Percentiles rank a stretch among this genome's conserved stretches.
Evolutionary conservation across 192 early-diverging fungal species (phyloP).

Genomic region (Dissophora ornata): DNA sequence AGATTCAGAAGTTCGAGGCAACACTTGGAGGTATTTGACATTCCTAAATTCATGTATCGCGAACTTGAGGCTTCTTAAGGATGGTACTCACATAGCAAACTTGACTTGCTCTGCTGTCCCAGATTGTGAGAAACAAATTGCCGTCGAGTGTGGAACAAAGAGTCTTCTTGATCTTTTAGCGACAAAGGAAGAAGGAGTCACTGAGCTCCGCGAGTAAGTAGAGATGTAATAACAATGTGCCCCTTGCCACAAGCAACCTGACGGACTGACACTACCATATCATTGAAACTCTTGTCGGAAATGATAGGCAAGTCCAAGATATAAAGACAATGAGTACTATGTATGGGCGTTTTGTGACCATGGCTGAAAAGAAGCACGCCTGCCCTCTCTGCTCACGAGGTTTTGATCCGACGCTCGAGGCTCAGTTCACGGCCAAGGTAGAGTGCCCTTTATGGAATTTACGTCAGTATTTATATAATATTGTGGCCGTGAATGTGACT

Average conservation of each 20-base stretch:
- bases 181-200: slow-evolving; percentile 45
- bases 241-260: too few species aligned
- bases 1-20: slow-evolving; percentile 21
- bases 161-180: slow-evolving; percentile 21
- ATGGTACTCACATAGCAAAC: too few species aligned
- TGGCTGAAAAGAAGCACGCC: slow-evolving; percentile 69
- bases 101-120: too few species aligned
- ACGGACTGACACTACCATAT: too few species aligned
- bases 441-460: too few species aligned
- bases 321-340: slow-evolving; percentile 57
- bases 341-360: slow-evolving; percentile 74
- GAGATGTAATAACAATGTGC: neutral
- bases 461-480: too few species aligned
- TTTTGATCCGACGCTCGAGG: slow-evolving; percentile 69
- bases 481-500: too few species aligned
- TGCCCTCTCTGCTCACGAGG: slow-evolving; percentile 89
- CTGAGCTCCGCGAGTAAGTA: slow-evolving; percentile 60
- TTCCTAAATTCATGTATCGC: too few species aligned
- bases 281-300: too few species aligned
- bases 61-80: too few species aligned
- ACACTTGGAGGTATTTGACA: slow-evolving; percentile 59
- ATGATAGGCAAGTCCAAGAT: slow-evolving; percentile 38
- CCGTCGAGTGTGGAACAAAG: slow-evolving; percentile 16
- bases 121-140: slow-evolving; percentile 21
- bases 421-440: slow-evolving; percentile 54